Conservation (phyloP, 768 basidiomycete genomes). For the Infundibulicybe gibba region DNA sequence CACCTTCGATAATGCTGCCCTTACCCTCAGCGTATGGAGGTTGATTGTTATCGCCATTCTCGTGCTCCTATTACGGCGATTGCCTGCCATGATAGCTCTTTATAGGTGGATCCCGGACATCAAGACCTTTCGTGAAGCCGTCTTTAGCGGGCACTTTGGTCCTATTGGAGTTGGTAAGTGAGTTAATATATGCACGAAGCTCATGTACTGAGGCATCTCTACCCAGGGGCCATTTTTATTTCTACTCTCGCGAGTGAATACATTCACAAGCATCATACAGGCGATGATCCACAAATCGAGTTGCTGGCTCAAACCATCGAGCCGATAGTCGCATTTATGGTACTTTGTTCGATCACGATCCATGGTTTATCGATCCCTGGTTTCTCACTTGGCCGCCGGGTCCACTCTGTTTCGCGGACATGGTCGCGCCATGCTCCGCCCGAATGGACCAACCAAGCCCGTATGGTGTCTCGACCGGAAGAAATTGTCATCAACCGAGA, state of each 20-base stretch:
- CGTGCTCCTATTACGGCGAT: conserved; percentile 76
- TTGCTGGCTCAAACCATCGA: conserved; percentile 75
- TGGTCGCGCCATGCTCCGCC: conserved; percentile 82
- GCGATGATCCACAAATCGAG: conserved; percentile 45
- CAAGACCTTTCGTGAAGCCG: conserved; percentile 89
- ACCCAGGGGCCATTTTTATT: conserved; percentile 86
- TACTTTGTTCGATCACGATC: conserved; percentile 83
- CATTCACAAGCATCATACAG: conserved; percentile 43
- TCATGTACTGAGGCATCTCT: background rate
- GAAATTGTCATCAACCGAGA: conserved; percentile 89
- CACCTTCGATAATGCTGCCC: conserved; percentile 60
- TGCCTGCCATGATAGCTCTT: conserved; percentile 80
- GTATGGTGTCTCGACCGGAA: conserved; percentile 58
- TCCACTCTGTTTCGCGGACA: conserved; percentile 87
- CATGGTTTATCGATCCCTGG: conserved; percentile 93
- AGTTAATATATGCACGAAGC: conserved; percentile 1
- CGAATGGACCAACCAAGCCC: conserved; percentile 82
- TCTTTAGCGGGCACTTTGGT: conserved; percentile 96
- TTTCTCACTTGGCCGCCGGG: conserved; percentile 88
- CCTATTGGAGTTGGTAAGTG: conserved; percentile 72
- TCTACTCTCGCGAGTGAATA: conserved; percentile 72
- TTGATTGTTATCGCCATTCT: conserved; percentile 80
- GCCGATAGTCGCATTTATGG: conserved; percentile 94
- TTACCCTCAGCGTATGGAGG: conserved; percentile 79
- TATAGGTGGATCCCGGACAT: conserved; percentile 96